phyloP scores from a whole-genome alignment of 345 rosid genomes.

The Aquilaria sinensis region DNA sequence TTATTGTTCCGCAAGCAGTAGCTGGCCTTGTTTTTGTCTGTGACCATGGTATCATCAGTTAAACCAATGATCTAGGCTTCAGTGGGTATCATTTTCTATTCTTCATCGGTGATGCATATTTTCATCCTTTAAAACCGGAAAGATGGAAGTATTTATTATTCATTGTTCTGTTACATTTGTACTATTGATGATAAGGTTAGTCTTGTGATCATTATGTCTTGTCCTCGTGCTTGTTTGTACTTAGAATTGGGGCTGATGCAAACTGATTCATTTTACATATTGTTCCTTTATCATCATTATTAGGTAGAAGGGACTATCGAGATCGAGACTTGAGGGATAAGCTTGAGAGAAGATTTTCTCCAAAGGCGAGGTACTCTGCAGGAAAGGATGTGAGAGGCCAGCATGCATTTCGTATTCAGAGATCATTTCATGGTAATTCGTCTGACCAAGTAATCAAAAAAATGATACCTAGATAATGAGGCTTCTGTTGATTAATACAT shows the following conservation, averaged over 20 bases:
- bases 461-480: too few species aligned
- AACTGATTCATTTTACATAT: not conserved
- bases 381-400: constrained; percentile 41
- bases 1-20: constrained; percentile 24
- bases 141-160: too few species aligned
- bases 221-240: constrained; percentile 21
- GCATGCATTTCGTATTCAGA: constrained; percentile 47
- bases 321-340: constrained; percentile 77
- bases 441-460: too few species aligned
- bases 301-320: constrained; percentile 58
- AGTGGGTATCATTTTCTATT: too few species aligned
- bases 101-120: too few species aligned
- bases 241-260: constrained; percentile 9
- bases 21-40: too few species aligned
- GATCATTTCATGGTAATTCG: constrained; percentile 5
- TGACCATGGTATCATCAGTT: too few species aligned
- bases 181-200: constrained; percentile 43
- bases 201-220: constrained; percentile 14
- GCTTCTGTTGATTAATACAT: too few species aligned
- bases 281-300: constrained; percentile 16
- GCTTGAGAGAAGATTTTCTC: constrained; percentile 72
- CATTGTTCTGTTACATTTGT: too few species aligned
- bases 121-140: too few species aligned
- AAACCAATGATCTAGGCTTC: too few species aligned
- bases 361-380: constrained; percentile 47